These are phyloP conservation scores for Neckera pumila DNA, from an alignment of 225 moss, liverwort and hornwort genomes.

Conservation along the genomic window DNA sequence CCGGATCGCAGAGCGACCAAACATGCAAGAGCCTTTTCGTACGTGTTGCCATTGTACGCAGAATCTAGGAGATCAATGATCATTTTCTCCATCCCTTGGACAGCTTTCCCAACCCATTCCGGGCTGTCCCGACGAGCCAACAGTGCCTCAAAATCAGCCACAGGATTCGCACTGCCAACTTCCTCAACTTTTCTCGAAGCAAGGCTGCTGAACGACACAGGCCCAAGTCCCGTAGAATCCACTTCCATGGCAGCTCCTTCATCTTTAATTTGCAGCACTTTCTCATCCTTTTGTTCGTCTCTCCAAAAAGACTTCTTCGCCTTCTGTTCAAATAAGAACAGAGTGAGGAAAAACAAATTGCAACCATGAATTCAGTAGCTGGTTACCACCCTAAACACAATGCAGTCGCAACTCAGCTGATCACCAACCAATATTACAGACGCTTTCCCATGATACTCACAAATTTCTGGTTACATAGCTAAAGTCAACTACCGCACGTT, in stretches of 20 bases:
- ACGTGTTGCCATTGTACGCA: constrained; percentile 87
- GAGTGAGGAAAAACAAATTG: background rate
- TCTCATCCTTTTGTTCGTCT: constrained; percentile 43
- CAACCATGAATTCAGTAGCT: background rate
- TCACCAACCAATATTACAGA: background rate
- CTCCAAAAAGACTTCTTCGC: constrained; percentile 74
- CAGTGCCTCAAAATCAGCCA: constrained; percentile 81
- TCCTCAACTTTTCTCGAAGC: constrained; percentile 64
- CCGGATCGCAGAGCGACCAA: constrained; percentile 64
- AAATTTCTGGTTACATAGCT: background rate
- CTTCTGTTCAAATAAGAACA: constrained; percentile 17
- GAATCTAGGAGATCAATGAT: constrained; percentile 72
- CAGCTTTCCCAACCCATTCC: constrained; percentile 74
- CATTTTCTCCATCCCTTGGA: constrained; percentile 80
- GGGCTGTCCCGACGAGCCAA: constrained; percentile 77
- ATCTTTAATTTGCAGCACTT: constrained; percentile 30
- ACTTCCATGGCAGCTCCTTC: constrained; percentile 46
- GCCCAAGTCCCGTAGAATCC: constrained; percentile 40
- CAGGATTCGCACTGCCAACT: constrained; percentile 70
- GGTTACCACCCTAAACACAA: background rate
- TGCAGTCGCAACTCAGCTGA: background rate
- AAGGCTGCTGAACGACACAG: constrained; percentile 59
- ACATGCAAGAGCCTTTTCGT: constrained; percentile 74
- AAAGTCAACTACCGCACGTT: background rate
- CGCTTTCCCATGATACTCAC: background rate